Evolutionary conservation across 176 grass and related monocot genomes (phyloP).

Genomic region (Microstegium vimineum): DNA sequence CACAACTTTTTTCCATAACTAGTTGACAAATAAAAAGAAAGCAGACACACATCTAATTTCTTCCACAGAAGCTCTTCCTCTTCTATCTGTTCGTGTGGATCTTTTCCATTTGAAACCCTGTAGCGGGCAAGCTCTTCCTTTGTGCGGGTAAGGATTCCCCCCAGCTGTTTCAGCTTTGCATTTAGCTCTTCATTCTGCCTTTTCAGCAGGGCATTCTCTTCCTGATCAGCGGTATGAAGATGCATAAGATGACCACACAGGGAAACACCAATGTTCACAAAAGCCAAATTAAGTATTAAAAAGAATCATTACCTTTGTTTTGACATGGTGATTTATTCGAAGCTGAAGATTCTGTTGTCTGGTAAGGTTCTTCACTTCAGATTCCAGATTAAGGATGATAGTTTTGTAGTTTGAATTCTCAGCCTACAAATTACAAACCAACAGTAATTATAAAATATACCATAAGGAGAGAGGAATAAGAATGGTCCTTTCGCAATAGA

Average conservation of each 20-base stretch:
- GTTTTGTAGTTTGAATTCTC: slow-evolving; percentile 89
- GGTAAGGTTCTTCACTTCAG: slow-evolving; percentile 79
- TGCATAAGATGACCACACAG: slow-evolving; percentile 11
- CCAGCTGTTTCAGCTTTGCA: slow-evolving; percentile 58
- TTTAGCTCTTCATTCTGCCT: slow-evolving; percentile 70
- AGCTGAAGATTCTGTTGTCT: slow-evolving; percentile 85
- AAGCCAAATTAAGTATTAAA: background rate
- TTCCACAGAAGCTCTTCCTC: slow-evolving; percentile 64
- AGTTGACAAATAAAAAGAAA: slow-evolving; percentile 2
- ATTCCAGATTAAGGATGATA: slow-evolving; percentile 69
- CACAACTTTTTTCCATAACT: background rate
- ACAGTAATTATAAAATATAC: slow-evolving; percentile 19
- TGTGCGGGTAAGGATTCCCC: slow-evolving; percentile 43
- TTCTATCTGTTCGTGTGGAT: slow-evolving; percentile 55
- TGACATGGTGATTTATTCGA: slow-evolving; percentile 90
- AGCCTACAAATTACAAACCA: slow-evolving; percentile 43
- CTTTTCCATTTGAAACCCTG: slow-evolving; percentile 53
- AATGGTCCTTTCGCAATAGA: background rate
- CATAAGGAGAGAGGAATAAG: background rate
- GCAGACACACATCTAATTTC: slow-evolving; percentile 53
- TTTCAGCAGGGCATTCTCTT: slow-evolving; percentile 66
- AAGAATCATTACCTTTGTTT: slow-evolving; percentile 67
- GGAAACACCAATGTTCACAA: slow-evolving; percentile 8
- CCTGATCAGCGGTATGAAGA: slow-evolving; percentile 46
- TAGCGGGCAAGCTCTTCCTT: slow-evolving; percentile 80